Evolutionary conservation across 2,329 filamentous ascomycete genomes (phyloP).

Genomic region (Macroventuria anomochaeta): DNA sequence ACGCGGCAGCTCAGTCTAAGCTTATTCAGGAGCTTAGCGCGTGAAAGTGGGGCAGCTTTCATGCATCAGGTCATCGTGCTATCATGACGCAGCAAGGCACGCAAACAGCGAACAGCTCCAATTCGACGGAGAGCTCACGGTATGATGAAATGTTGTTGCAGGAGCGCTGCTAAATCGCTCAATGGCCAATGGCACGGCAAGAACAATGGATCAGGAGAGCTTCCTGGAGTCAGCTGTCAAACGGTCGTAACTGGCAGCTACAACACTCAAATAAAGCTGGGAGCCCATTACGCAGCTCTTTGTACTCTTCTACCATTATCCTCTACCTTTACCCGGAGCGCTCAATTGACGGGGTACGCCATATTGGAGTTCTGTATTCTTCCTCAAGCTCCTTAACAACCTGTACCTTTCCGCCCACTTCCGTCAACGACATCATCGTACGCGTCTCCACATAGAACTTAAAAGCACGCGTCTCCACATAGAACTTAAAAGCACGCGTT

Average conservation of each 20-base stretch:
- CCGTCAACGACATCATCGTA: slow-evolving; percentile 16
- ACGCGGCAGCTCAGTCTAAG: neutral
- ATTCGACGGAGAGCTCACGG: slow-evolving; percentile 24
- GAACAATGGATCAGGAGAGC: slow-evolving; percentile 24
- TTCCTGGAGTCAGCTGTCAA: slow-evolving; percentile 8
- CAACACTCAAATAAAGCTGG: slow-evolving; percentile 15
- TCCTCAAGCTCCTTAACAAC: slow-evolving; percentile 8
- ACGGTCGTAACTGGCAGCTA: slow-evolving; percentile 11
- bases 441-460: slow-evolving; percentile 6
- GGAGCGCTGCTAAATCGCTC: slow-evolving; percentile 7
- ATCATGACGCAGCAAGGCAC: slow-evolving; percentile 18
- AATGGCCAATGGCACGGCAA: slow-evolving; percentile 24
- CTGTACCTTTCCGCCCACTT: slow-evolving; percentile 9
- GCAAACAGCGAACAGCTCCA: slow-evolving; percentile 18
- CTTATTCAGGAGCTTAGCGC: neutral
- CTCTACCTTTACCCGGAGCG: slow-evolving; percentile 1
- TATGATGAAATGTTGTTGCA: slow-evolving; percentile 30
- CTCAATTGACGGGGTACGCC: slow-evolving; percentile 1
- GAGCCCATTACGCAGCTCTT: slow-evolving; percentile 7
- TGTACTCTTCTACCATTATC: neutral
- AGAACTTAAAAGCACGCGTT: slow-evolving; percentile 9
- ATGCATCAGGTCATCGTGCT: slow-evolving; percentile 18
- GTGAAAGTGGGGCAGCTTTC: neutral
- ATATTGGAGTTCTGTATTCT: neutral
- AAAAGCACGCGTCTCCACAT: slow-evolving; percentile 9